Conservation (phyloP, 2,329 filamentous ascomycete species). For the Tolypocladium nubicola region DNA sequence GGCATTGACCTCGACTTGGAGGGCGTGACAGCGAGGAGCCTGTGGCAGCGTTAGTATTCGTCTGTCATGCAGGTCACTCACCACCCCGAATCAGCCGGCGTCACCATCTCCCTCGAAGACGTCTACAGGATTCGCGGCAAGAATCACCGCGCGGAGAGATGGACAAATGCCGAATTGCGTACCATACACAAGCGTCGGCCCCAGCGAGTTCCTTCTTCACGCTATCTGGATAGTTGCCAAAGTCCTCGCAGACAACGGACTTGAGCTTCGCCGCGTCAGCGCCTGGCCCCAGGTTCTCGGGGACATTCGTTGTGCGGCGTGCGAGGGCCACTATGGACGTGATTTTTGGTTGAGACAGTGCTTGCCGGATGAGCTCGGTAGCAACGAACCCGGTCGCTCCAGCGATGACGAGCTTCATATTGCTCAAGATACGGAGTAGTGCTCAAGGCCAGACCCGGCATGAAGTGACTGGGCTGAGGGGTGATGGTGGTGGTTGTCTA, state of each 20-base stretch:
- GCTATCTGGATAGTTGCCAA: slow-evolving; percentile 26
- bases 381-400: slow-evolving; percentile 32
- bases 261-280: slow-evolving; percentile 25
- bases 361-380: slow-evolving; percentile 31
- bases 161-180: neutral
- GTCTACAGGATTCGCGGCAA: neutral
- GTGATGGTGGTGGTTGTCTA: too few relatives aligned
- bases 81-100: too few relatives aligned
- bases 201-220: slow-evolving; percentile 27
- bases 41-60: neutral
- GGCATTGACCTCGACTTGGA: slow-evolving; percentile 16
- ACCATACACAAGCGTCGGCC: slow-evolving; percentile 34
- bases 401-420: slow-evolving; percentile 33
- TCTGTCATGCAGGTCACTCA: neutral
- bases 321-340: slow-evolving; percentile 30
- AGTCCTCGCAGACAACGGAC: slow-evolving; percentile 27
- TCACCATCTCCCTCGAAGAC: neutral
- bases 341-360: slow-evolving; percentile 22
- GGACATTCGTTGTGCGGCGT: slow-evolving; percentile 21
- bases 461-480: neutral
- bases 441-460: neutral
- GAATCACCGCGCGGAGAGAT: neutral
- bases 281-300: slow-evolving; percentile 9
- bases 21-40: slow-evolving; percentile 33
- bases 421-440: slow-evolving; percentile 1